Evolutionary conservation across 2,329 filamentous ascomycete genomes (phyloP), one percentile per base, ranked within the genome.

Genomic region (Lecanicillium sp.): DNA sequence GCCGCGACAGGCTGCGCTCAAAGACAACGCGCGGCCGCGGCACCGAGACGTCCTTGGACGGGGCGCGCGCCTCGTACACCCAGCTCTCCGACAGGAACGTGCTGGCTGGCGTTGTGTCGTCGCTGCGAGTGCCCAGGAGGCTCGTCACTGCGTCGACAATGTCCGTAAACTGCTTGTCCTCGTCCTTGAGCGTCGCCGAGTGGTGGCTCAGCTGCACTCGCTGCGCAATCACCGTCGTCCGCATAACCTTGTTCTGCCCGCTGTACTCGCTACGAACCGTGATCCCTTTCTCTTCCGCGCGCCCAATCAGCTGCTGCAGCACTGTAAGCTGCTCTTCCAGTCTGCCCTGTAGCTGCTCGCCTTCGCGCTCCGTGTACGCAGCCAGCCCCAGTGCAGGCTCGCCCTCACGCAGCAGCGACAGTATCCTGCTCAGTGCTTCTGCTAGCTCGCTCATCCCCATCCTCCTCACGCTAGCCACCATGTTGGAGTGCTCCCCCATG

Each of bases 171-270:
- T 77, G 74, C 54, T 78, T 80, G 65, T 91, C 87, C 55, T 84
- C 74, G 37, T 83, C 75, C 0, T 84, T 86, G 23, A 91, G 73
- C 3, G 78, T 72, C 1, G 86, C 81, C 55, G 83, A 83, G 61
- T 90, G 83, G 53, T 81, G 85, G 65, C 84, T 88, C 33, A 93
- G 73, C 58, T 90, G 83, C 15, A 93, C 86, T 60, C 87, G 86
- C 60, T 91, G 86, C 14, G 86, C 86, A 43, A 91, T 81, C 26
- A 91, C 80, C 0, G 87, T 91, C 1, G 87, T 88, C 37, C 88
- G 77, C 33, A 88, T 67, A 36, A 85, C 81, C 54, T 81, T 83
- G 65, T 77, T 78, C 54, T 84, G 83, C 10, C 84, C 75, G 56
- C 84, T 84, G 63, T 93, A 86, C 61, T 84, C 84, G 66, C 84